Base-by-base conservation (phyloP, 2,329 filamentous ascomycete species). In the Venturia aucupariae region DNA sequence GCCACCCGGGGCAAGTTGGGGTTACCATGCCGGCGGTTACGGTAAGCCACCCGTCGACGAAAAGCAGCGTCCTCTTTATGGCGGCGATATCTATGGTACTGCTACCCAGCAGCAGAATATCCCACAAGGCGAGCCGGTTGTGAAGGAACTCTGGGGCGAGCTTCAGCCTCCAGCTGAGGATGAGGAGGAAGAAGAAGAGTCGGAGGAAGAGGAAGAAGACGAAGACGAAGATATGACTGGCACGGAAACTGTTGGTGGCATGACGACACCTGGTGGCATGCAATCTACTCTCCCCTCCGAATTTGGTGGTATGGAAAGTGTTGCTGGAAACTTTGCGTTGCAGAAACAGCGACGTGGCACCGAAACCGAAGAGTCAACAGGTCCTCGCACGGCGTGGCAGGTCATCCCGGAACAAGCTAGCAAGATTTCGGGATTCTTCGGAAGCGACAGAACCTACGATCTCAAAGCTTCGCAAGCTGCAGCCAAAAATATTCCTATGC, bases 21-120 rank as follows among this genome's bases (percentile, higher is more conserved):
- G 94, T 2, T 99, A 96, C 75, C 90, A 93, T 69, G 92, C 93
- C 8, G 94, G 94, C 66, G 92, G 93, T 66, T 99, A 93, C 81
- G 94, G 94, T 61, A 97, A 97, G 74, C 93, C 94, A 0, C 94
- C 94, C 0, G 87, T 96, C 0, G 93, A 97, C 72, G 94, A 97
- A 70, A 90, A 90, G 74, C 96, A 96, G 75, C 82, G 90, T 61
- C 92, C 94, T 0, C 80, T 97, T 3, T 97, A 92, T 72, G 94
- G 93, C 62, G 93, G 94, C 69, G 94, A 99, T 75, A 90, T 97
- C 27, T 97, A 96, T 72, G 94, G 94, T 66, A 85, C 95, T 60
- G 74, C 85, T 64, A 82, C 86, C 69, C 79, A 84, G 17, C 81
- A 86, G 70, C 81, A 85, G 69, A 79, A 80, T 35, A 83, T 86